A percentile compares a stretch with the other conserved stretches of the same genome.
Evolutionary conservation across 176 grass and related monocot genomes (phyloP).

Genomic region (Ampelocalamus luodianensis): DNA sequence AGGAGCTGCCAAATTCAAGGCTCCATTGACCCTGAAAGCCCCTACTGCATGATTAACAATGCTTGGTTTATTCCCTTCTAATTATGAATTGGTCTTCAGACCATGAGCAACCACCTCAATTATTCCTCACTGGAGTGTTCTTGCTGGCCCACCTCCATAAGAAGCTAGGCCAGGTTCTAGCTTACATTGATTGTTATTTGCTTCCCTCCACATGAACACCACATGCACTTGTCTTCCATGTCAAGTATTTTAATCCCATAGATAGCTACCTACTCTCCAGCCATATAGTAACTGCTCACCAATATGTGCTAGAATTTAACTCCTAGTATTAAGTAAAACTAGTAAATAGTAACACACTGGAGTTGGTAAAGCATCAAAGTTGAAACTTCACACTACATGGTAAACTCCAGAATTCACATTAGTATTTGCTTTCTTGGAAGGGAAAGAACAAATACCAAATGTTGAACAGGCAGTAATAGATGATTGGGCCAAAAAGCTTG

Average conservation of each 20-base stretch:
- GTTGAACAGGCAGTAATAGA: neutral
- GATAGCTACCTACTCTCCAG: neutral
- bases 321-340: neutral
- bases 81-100: slow-evolving; percentile 45
- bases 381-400: neutral
- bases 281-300: neutral
- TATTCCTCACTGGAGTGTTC: slow-evolving; percentile 20
- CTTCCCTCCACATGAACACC: slow-evolving; percentile 45
- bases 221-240: slow-evolving; percentile 43
- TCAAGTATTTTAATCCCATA: slow-evolving; percentile 33
- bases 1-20: neutral
- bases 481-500: neutral
- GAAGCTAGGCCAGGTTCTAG: slow-evolving; percentile 35
- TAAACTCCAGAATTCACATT: neutral
- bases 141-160: slow-evolving; percentile 8
- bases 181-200: slow-evolving; percentile 27
- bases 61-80: slow-evolving; percentile 40
- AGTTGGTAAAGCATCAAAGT: neutral
- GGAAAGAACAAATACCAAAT: neutral
- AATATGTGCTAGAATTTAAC: neutral
- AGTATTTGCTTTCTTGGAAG: neutral
- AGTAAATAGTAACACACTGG: neutral
- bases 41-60: slow-evolving; percentile 2
- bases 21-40: neutral
- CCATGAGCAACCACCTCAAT: slow-evolving; percentile 51